Evolutionary conservation across 495 filamentous ascomycete genomes (phyloP).

Genomic region (Lineolata rhizophorae): DNA sequence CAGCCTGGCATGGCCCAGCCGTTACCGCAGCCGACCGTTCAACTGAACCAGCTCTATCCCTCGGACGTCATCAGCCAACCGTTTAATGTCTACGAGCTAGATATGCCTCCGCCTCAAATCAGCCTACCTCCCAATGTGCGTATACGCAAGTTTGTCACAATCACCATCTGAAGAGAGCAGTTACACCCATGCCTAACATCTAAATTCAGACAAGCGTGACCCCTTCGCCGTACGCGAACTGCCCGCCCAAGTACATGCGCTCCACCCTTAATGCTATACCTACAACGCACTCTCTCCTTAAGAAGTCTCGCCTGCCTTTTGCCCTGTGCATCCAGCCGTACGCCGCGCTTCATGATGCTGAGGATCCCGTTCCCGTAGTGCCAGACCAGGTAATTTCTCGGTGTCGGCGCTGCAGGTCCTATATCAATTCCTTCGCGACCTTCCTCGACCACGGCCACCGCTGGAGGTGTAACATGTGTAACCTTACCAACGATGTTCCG

Average conservation of each 20-base stretch:
- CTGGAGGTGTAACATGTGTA: constrained; percentile 99
- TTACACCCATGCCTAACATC: constrained; percentile 1
- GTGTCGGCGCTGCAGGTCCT: constrained; percentile 83
- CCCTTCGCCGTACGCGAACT: constrained; percentile 79
- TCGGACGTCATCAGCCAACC: constrained; percentile 81
- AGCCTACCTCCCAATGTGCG: constrained; percentile 80
- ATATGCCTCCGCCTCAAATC: constrained; percentile 79
- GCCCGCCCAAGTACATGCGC: constrained; percentile 80
- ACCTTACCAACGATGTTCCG: constrained; percentile 92
- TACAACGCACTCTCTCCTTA: constrained; percentile 72
- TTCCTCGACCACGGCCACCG: constrained; percentile 94
- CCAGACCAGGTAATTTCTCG: constrained; percentile 94
- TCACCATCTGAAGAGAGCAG: background rate
- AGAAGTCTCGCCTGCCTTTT: constrained; percentile 90
- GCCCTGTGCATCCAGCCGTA: constrained; percentile 94
- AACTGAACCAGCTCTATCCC: constrained; percentile 75
- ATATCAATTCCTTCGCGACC: constrained; percentile 92
- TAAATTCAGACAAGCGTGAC: constrained; percentile 60
- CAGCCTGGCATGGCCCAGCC: constrained; percentile 19
- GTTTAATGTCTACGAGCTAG: constrained; percentile 81
- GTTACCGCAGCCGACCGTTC: constrained; percentile 29
- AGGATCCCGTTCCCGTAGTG: constrained; percentile 77
- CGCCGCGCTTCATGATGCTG: constrained; percentile 71
- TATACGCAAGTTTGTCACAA: constrained; percentile 6
- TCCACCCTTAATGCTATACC: constrained; percentile 88